phyloP scores from a whole-genome alignment of 1,284 basidiomycete species.

The Schizopora paradoxa region DNA sequence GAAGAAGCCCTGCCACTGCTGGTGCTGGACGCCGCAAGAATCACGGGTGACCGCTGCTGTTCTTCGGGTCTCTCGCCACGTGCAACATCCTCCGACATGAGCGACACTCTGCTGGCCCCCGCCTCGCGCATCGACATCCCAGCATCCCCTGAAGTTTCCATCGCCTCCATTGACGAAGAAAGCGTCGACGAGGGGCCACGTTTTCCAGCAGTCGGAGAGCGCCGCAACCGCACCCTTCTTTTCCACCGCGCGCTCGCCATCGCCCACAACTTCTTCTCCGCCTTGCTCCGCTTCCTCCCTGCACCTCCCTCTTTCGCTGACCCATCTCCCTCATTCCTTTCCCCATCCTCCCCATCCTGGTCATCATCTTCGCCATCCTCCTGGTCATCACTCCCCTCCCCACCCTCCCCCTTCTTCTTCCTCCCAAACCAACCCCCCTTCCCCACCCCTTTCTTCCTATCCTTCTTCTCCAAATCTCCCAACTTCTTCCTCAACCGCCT shows the following conservation, averaged over 20 bases:
- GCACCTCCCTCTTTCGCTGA: slow-evolving; percentile 25
- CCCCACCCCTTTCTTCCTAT: slow-evolving; percentile 30
- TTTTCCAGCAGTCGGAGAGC: neutral
- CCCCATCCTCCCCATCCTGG: slow-evolving; percentile 38
- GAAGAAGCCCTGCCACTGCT: too few relatives aligned
- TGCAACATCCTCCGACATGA: too few relatives aligned
- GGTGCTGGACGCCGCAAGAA: too few relatives aligned
- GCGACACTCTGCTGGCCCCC: too few relatives aligned
- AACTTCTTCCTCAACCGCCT: slow-evolving; percentile 21
- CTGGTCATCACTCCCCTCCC: slow-evolving; percentile 19
- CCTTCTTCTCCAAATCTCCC: slow-evolving; percentile 34
- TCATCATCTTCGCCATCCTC: slow-evolving; percentile 41
- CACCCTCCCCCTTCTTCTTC: slow-evolving; percentile 24
- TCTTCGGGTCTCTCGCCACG: too few relatives aligned
- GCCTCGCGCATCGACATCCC: too few relatives aligned
- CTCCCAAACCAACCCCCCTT: slow-evolving; percentile 35
- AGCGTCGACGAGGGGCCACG: too few relatives aligned
- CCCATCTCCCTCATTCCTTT: slow-evolving; percentile 28
- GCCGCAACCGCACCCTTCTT: slow-evolving; percentile 18
- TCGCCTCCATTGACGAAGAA: too few relatives aligned
- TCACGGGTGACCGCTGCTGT: too few relatives aligned
- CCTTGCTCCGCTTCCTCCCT: slow-evolving; percentile 22
- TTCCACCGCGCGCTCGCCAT: slow-evolving; percentile 61
- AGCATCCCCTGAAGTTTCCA: too few relatives aligned
- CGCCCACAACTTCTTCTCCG: slow-evolving; percentile 50